Percentiles rank a stretch among this genome's conserved stretches.
Evolutionary conservation across 2,329 filamentous ascomycete genomes (phyloP).

Genomic region (Dactylellina cionopaga): DNA sequence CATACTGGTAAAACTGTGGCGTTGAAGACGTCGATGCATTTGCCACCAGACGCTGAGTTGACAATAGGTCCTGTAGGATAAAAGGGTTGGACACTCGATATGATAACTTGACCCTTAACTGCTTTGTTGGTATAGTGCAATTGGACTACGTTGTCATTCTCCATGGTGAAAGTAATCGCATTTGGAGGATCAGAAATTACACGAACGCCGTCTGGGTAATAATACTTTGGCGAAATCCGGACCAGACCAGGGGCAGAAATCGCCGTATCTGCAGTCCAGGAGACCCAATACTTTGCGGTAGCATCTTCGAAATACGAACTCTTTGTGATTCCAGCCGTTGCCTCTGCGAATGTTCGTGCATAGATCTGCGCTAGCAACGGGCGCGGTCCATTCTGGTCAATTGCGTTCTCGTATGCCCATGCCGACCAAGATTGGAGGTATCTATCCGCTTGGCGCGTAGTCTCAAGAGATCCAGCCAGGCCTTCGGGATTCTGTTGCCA

Average conservation of each 20-base stretch:
- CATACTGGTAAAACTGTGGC: conserved; percentile 28
- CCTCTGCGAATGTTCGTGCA: conserved; percentile 44
- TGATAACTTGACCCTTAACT: not conserved
- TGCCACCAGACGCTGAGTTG: conserved; percentile 29
- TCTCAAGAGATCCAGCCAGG: conserved; percentile 11
- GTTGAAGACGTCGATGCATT: conserved; percentile 45
- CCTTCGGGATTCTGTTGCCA: conserved; percentile 22
- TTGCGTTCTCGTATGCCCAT: conserved; percentile 47
- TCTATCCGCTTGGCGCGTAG: conserved; percentile 27
- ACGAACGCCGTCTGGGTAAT: conserved; percentile 46
- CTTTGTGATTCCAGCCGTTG: conserved; percentile 46
- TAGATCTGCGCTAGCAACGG: conserved; percentile 14
- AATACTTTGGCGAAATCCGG: conserved; percentile 37
- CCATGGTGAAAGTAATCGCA: conserved; percentile 18
- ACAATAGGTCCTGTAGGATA: conserved; percentile 48
- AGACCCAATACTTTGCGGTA: conserved; percentile 47
- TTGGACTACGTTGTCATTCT: conserved; percentile 42
- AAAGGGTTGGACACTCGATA: conserved; percentile 33
- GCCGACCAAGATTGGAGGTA: conserved; percentile 49
- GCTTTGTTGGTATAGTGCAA: conserved; percentile 27
- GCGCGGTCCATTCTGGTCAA: conserved; percentile 5
- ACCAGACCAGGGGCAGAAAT: conserved; percentile 40
- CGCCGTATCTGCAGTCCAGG: conserved; percentile 38
- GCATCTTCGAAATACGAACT: conserved; percentile 38
- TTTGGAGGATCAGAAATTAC: conserved; percentile 38